Conservation (phyloP, 2,329 filamentous ascomycete genomes). For the Scleromitrula shiraiana region DNA sequence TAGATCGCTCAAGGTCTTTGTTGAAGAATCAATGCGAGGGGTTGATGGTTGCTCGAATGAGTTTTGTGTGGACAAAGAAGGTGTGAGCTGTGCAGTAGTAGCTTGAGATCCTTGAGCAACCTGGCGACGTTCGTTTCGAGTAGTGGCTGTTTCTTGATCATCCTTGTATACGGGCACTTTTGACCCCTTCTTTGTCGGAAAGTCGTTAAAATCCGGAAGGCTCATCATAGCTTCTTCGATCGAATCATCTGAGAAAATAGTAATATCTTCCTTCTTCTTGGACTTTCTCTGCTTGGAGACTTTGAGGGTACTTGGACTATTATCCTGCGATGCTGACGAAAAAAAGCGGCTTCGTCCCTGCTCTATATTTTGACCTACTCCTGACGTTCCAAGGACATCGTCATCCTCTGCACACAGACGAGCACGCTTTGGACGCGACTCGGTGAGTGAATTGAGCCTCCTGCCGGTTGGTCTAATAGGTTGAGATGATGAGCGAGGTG, state of each 20-base stretch:
- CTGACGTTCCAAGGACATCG: constrained; percentile 22
- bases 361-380: constrained; percentile 24
- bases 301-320: constrained; percentile 34
- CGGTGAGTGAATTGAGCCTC: constrained; percentile 32
- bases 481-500: constrained; percentile 29
- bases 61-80: constrained; percentile 17
- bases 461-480: constrained; percentile 34
- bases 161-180: constrained; percentile 24
- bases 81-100: constrained; percentile 18
- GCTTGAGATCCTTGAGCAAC: constrained; percentile 16
- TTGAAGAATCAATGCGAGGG: constrained; percentile 9
- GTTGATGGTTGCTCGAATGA: constrained; percentile 20
- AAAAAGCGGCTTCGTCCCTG: constrained; percentile 42
- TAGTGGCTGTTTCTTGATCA: neutral
- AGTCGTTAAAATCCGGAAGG: constrained; percentile 32
- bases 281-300: constrained; percentile 31
- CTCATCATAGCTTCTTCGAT: constrained; percentile 41
- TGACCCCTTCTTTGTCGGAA: constrained; percentile 9
- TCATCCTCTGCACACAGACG: constrained; percentile 43
- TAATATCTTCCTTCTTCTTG: constrained; percentile 36
- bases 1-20: constrained; percentile 8
- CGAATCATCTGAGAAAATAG: constrained; percentile 45
- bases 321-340: constrained; percentile 24
- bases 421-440: constrained; percentile 42
- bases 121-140: too few relatives aligned